Evolutionary conservation across 257 asterid species (phyloP), one percentile per base, ranked within the genome.

Genomic region (Lantana camara): DNA sequence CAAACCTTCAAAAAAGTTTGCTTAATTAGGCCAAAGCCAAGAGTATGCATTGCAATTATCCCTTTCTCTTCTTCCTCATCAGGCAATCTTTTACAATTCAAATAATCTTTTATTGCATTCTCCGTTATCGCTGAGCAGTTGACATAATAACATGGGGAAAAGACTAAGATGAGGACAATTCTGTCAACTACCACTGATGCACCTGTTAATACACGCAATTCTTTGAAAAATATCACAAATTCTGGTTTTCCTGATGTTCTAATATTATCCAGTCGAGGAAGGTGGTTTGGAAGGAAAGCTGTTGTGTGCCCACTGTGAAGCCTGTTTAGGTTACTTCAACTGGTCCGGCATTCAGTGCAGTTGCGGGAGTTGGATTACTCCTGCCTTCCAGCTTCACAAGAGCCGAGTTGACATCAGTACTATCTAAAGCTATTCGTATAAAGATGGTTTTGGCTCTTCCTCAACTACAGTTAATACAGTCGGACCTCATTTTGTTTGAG

Each of bases 301-400:
- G 59, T 3, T 60, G 64, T 94, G 97, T 55, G 69, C 64, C 41
- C 88, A 90, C 49, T 94, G 99, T 50, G 97, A 88, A 72, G 86
- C 90, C 13, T 92, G 97, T 5, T 66, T 94, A 57, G 99, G 99
- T 56, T 83, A 90, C 90, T 94, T 94, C 81, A 94, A 90, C 82
- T 90, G 99, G 96, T 75, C 90, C 0, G 97, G 99, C 68, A 84
- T 94, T 71, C 97, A 94, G 71, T 94, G 99, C 89, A 90, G 91
- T 63, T 94, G 99, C 7, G 96, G 97, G 66, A 94, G 96, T 76
- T 94, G 99, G 99, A 86, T 94, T 30, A 84, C 97, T 4, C 99
- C 99, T 0, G 99, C 95, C 15, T 94, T 94, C 74, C 97, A 94
- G 87, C 90, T 94, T 70, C 95, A 94, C 73, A 90, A 86, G 80